A percentile compares a stretch with the other conserved stretches of the same genome.
These are phyloP conservation scores for Beauveria sp. DNA, from an alignment of 2,329 filamentous ascomycete genomes.

Conservation along the genomic window DNA sequence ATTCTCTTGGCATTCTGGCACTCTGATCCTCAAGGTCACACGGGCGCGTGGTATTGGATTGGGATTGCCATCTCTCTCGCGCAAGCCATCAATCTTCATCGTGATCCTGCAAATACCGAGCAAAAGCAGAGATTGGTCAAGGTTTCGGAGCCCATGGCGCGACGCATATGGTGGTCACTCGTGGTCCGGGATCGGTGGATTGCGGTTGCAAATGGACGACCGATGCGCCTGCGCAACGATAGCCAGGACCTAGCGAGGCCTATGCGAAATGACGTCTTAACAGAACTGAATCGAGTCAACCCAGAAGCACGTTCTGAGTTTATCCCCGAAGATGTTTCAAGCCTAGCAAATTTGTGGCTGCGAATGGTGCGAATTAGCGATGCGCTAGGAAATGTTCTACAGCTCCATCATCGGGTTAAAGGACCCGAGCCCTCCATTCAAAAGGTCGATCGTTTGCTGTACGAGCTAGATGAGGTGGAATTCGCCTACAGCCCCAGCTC, in stretches of 20 bases:
- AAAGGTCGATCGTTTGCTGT: neutral
- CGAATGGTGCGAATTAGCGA: neutral
- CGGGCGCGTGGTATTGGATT: conserved; percentile 2
- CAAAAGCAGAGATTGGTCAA: neutral
- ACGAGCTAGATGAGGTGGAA: neutral
- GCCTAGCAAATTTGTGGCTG: neutral
- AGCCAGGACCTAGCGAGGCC: neutral
- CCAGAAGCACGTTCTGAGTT: neutral
- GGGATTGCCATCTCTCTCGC: neutral
- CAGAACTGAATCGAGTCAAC: neutral
- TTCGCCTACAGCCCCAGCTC: neutral
- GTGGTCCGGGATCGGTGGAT: conserved; percentile 6
- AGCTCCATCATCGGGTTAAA: neutral
- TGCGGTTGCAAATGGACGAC: conserved; percentile 2
- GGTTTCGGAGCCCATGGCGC: neutral
- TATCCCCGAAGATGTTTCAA: neutral
- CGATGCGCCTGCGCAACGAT: conserved; percentile 8
- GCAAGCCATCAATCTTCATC: neutral
- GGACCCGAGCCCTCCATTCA: neutral
- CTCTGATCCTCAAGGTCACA: conserved; percentile 1
- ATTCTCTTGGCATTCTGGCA: neutral
- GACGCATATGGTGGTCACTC: conserved; percentile 7
- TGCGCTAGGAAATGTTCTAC: neutral
- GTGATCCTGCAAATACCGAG: neutral
- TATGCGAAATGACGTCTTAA: neutral